A percentile compares a stretch with the other conserved stretches of the same genome.
These are phyloP conservation scores for Fusarium compactum DNA, from an alignment of 2,329 filamentous ascomycete genomes.

Conservation along the genomic window DNA sequence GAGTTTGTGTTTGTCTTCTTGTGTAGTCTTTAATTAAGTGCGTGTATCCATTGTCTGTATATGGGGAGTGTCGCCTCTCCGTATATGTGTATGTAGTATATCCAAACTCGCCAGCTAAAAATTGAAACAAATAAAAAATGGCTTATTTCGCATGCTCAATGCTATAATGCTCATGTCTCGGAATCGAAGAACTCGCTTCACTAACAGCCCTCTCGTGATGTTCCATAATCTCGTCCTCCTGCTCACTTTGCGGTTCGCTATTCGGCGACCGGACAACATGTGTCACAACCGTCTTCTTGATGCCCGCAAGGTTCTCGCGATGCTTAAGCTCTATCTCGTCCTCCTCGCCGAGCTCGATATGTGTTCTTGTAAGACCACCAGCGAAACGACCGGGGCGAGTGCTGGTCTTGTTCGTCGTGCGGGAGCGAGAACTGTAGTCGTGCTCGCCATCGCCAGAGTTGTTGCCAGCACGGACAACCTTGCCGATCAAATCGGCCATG, in stretches of 20 bases:
- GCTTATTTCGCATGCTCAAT: slow-evolving; percentile 39
- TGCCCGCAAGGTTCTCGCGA: slow-evolving; percentile 40
- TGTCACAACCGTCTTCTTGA: slow-evolving; percentile 43
- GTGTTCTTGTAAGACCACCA: slow-evolving; percentile 33
- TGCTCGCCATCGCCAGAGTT: slow-evolving; percentile 27
- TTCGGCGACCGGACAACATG: slow-evolving; percentile 32
- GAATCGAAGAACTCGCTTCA: slow-evolving; percentile 44
- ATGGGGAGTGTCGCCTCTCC: slow-evolving; percentile 4
- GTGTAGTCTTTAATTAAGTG: slow-evolving; percentile 12
- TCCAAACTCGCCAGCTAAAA: not conserved
- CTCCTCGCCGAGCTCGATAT: slow-evolving; percentile 47
- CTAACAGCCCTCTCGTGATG: slow-evolving; percentile 46
- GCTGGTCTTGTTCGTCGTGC: slow-evolving; percentile 24
- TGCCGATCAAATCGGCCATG: slow-evolving; percentile 44
- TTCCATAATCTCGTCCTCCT: slow-evolving; percentile 39
- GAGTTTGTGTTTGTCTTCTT: not conserved
- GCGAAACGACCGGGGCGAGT: slow-evolving; percentile 36
- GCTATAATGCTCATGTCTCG: slow-evolving; percentile 33
- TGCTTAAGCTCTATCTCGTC: slow-evolving; percentile 45
- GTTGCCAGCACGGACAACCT: slow-evolving; percentile 40
- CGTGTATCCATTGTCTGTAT: slow-evolving; percentile 10
- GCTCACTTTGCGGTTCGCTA: slow-evolving; percentile 15
- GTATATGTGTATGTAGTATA: slow-evolving; percentile 23
- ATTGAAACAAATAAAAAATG: not conserved
- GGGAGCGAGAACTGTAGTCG: slow-evolving; percentile 42